phyloP scores from a whole-genome alignment of 1,284 basidiomycete genomes.

The Anthracocystis setariae region DNA sequence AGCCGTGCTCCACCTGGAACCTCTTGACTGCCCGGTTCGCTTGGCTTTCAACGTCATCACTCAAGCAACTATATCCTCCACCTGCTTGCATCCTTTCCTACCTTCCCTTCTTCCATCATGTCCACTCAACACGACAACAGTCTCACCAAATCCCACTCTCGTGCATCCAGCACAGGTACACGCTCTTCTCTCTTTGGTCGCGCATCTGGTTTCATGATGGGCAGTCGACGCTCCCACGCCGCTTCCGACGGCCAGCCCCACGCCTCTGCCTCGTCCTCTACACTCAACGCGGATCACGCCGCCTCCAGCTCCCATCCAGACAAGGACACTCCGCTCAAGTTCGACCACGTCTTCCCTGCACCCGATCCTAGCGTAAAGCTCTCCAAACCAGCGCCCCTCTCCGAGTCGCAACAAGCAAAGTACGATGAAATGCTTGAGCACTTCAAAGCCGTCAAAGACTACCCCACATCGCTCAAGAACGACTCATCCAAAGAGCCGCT shows the following conservation, averaged over 20 bases:
- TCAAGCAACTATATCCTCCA: background rate
- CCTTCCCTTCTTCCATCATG: conserved; percentile 20
- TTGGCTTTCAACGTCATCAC: conserved; percentile 1
- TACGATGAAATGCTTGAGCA: conserved; percentile 54
- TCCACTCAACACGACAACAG: conserved; percentile 7
- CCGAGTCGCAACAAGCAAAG: conserved; percentile 49
- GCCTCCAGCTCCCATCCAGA: conserved; percentile 1
- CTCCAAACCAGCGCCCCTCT: conserved; percentile 36
- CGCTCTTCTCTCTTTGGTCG: conserved; percentile 39
- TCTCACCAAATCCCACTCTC: conserved; percentile 32
- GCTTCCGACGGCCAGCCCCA: conserved; percentile 15
- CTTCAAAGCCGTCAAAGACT: conserved; percentile 47
- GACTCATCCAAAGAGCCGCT: conserved; percentile 44
- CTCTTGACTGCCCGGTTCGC: background rate
- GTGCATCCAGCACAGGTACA: conserved; percentile 38
- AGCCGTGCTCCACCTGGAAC: background rate
- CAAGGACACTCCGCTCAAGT: conserved; percentile 20
- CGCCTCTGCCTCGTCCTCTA: conserved; percentile 12
- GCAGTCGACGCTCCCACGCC: conserved; percentile 25
- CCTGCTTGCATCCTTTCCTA: background rate
- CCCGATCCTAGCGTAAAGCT: conserved; percentile 53
- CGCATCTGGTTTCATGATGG: conserved; percentile 43
- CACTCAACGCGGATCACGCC: conserved; percentile 1
- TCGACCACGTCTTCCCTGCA: conserved; percentile 49
- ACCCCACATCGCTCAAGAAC: conserved; percentile 44